These are phyloP conservation scores for Monilinia laxa DNA, from an alignment of 2,329 filamentous ascomycete species.

Conservation along the genomic window DNA sequence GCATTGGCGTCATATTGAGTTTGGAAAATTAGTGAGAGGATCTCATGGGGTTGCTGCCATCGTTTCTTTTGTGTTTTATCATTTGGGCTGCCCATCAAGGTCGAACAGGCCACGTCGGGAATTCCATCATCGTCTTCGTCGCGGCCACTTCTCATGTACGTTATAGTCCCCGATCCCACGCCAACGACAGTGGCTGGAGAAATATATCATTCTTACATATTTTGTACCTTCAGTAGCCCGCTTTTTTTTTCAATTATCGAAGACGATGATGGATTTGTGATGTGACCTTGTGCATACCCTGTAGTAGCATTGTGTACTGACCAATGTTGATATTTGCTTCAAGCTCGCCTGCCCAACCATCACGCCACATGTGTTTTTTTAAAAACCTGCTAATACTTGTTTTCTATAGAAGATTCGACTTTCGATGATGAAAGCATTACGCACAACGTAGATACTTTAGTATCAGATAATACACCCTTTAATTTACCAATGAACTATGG, in stretches of 20 bases:
- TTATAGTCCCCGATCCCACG: slow-evolving; percentile 53
- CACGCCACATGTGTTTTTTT: not conserved
- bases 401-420: slow-evolving; percentile 54
- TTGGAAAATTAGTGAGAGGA: slow-evolving; percentile 35
- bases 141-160: slow-evolving; percentile 56
- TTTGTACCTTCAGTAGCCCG: slow-evolving; percentile 43
- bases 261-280: slow-evolving; percentile 64
- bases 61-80: slow-evolving; percentile 33
- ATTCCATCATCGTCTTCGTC: slow-evolving; percentile 71
- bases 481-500: slow-evolving; percentile 27
- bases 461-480: slow-evolving; percentile 52
- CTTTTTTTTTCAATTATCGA: slow-evolving; percentile 42
- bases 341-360: slow-evolving; percentile 19
- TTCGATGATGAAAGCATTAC: slow-evolving; percentile 61
- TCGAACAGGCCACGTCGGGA: slow-evolving; percentile 48
- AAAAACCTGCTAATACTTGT: slow-evolving; percentile 30
- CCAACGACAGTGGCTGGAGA: slow-evolving; percentile 45
- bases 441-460: slow-evolving; percentile 60
- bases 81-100: slow-evolving; percentile 33
- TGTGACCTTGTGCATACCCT: slow-evolving; percentile 43
- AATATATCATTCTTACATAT: slow-evolving; percentile 51
- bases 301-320: slow-evolving; percentile 28
- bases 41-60: slow-evolving; percentile 34
- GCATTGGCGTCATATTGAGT: slow-evolving; percentile 39
- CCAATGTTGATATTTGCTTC: slow-evolving; percentile 45